A percentile compares a stretch with the other conserved stretches of the same genome.
These are phyloP conservation scores for Annulohypoxylon moriforme DNA, from an alignment of 495 filamentous ascomycete genomes.

Conservation along the genomic window DNA sequence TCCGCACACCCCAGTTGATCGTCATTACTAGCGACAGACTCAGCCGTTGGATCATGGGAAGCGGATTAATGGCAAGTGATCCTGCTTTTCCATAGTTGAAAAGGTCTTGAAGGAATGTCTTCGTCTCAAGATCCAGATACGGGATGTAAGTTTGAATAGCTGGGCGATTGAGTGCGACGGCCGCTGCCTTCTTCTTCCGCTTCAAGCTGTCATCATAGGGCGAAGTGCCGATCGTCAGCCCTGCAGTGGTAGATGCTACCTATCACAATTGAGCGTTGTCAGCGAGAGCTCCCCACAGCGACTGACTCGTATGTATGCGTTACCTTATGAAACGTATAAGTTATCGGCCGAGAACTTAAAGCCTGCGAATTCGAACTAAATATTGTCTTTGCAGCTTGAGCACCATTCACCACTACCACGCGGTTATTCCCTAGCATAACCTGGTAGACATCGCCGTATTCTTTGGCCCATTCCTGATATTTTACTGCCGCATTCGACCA, in stretches of 20 bases:
- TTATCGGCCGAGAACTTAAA: constrained; percentile 67
- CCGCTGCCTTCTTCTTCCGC: constrained; percentile 70
- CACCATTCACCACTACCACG: constrained; percentile 70
- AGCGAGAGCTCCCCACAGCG: background rate
- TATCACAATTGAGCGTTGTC: constrained; percentile 38
- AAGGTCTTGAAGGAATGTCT: constrained; percentile 68
- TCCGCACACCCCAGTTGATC: constrained; percentile 71
- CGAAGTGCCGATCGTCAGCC: constrained; percentile 74
- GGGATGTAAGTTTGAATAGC: constrained; percentile 69
- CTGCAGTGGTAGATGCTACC: constrained; percentile 71
- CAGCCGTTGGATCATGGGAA: constrained; percentile 70
- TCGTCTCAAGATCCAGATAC: constrained; percentile 70
- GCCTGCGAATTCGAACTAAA: constrained; percentile 68
- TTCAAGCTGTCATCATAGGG: constrained; percentile 73
- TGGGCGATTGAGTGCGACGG: constrained; percentile 70
- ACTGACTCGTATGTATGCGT: background rate
- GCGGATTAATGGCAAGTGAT: constrained; percentile 65
- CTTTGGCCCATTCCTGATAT: constrained; percentile 68
- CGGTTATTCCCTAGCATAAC: constrained; percentile 72
- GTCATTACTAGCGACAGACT: constrained; percentile 68
- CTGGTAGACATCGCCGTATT: constrained; percentile 71
- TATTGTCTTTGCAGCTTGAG: constrained; percentile 65
- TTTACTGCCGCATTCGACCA: constrained; percentile 68
- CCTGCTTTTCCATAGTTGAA: constrained; percentile 66
- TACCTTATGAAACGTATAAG: constrained; percentile 75